Conservation (phyloP, 2,329 filamentous ascomycete genomes). For the Fusarium buharicum region DNA sequence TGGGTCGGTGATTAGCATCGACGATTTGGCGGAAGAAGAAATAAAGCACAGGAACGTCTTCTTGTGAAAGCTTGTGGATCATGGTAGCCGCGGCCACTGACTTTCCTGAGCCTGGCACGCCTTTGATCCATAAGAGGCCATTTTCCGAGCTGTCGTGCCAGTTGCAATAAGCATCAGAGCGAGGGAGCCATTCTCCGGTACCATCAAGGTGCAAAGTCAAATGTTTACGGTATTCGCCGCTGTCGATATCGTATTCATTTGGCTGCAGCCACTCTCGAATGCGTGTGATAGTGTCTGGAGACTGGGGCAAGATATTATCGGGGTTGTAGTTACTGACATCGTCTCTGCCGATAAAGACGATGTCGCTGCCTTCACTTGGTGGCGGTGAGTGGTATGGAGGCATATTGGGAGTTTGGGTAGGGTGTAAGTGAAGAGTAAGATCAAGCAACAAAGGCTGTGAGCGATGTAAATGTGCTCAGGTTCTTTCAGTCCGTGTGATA, state of each 20-base stretch:
- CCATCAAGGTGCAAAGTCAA: constrained; percentile 23
- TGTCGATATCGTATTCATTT: constrained; percentile 30
- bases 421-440: not conserved
- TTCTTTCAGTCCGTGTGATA: not conserved
- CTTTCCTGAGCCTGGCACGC: constrained; percentile 55
- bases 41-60: constrained; percentile 47
- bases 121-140: constrained; percentile 43
- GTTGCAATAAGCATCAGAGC: constrained; percentile 8
- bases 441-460: not conserved
- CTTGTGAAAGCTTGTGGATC: constrained; percentile 31
- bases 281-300: constrained; percentile 39
- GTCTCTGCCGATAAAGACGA: constrained; percentile 19
- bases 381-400: not conserved
- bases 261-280: constrained; percentile 34
- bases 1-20: constrained; percentile 50
- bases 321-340: constrained; percentile 49
- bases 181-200: constrained; percentile 30
- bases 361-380: constrained; percentile 19
- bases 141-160: constrained; percentile 22
- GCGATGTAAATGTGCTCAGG: not conserved
- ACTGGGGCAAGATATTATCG: constrained; percentile 47
- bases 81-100: constrained; percentile 50
- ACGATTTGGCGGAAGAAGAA: constrained; percentile 57
- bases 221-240: constrained; percentile 37
- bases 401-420: not conserved